Evolutionary conservation across 345 rosid genomes (phyloP).

Genomic region (Citrus cavaleriei): DNA sequence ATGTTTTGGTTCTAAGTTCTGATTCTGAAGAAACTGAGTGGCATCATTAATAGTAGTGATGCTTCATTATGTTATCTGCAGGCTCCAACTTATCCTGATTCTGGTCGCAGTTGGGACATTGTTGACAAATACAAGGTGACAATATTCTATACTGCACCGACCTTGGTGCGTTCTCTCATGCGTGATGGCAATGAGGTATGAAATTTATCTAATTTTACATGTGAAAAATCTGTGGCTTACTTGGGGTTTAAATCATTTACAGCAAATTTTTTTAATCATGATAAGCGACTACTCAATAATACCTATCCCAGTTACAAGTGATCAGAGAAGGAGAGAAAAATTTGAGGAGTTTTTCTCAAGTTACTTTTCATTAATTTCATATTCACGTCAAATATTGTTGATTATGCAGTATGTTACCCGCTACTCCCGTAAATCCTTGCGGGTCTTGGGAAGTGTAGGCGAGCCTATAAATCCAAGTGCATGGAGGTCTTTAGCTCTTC

Average conservation of each 20-base stretch:
- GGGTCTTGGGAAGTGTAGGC: slow-evolving; percentile 99
- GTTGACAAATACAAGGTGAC: slow-evolving; percentile 95
- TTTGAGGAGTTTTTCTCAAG: not conserved
- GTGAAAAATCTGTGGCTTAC: slow-evolving; percentile 7
- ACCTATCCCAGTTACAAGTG: not conserved
- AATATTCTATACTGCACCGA: slow-evolving; percentile 93
- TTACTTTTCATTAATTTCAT: not conserved
- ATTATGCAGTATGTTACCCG: slow-evolving; percentile 67
- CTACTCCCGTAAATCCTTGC: slow-evolving; percentile 84
- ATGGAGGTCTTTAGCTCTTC: slow-evolving; percentile 67
- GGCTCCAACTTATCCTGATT: slow-evolving; percentile 92
- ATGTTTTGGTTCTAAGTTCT: not conserved
- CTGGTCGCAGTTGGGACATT: slow-evolving; percentile 97
- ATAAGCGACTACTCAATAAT: not conserved
- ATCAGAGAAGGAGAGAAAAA: not conserved
- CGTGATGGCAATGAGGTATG: slow-evolving; percentile 81
- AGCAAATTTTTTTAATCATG: not conserved
- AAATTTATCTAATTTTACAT: slow-evolving; percentile 14
- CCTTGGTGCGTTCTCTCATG: slow-evolving; percentile 97
- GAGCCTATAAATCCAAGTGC: slow-evolving; percentile 99
- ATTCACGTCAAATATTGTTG: slow-evolving; percentile 24
- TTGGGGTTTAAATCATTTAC: not conserved
- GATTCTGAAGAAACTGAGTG: slow-evolving; percentile 8
- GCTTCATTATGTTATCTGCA: slow-evolving; percentile 28
- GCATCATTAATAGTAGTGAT: slow-evolving; percentile 14